Conservation (phyloP, 2,329 filamentous ascomycete genomes). For the Sporothrix humicola region DNA sequence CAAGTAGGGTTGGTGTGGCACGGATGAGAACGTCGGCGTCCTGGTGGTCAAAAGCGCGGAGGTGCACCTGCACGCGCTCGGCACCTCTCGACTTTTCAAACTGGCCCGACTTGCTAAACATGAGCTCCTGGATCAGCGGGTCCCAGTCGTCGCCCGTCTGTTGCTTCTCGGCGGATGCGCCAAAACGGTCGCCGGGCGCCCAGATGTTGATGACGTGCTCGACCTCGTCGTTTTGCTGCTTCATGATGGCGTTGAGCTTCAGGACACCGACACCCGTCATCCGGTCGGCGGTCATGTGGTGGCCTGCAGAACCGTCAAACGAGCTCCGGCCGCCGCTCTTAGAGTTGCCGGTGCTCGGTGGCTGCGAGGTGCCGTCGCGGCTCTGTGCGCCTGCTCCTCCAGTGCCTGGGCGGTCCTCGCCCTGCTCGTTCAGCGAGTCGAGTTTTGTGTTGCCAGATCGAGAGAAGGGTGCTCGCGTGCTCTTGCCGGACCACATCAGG, state of each 20-base stretch:
- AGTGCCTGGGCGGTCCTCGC: slow-evolving; percentile 51
- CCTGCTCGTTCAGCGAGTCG: slow-evolving; percentile 62
- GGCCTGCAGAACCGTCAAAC: slow-evolving; percentile 31
- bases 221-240: slow-evolving; percentile 70
- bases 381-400: slow-evolving; percentile 47
- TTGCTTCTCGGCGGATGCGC: slow-evolving; percentile 58
- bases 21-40: slow-evolving; percentile 84
- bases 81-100: slow-evolving; percentile 75
- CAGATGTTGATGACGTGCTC: slow-evolving; percentile 81
- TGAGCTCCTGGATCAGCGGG: slow-evolving; percentile 72
- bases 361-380: slow-evolving; percentile 55
- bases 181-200: slow-evolving; percentile 64
- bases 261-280: slow-evolving; percentile 79
- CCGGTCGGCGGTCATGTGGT: slow-evolving; percentile 62
- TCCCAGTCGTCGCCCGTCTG: slow-evolving; percentile 72
- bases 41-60: slow-evolving; percentile 76
- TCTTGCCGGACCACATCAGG: slow-evolving; percentile 72
- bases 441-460: slow-evolving; percentile 57
- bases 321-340: slow-evolving; percentile 39
- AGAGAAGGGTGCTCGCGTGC: slow-evolving; percentile 60
- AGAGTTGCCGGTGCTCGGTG: slow-evolving; percentile 65
- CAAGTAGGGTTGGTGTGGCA: slow-evolving; percentile 83
- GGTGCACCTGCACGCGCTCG: slow-evolving; percentile 77
- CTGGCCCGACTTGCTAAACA: slow-evolving; percentile 73
- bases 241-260: slow-evolving; percentile 76